These are phyloP conservation scores for Camellia lanceoleosa DNA, from an alignment of 148 eudicot genomes.

Conservation along the genomic window DNA sequence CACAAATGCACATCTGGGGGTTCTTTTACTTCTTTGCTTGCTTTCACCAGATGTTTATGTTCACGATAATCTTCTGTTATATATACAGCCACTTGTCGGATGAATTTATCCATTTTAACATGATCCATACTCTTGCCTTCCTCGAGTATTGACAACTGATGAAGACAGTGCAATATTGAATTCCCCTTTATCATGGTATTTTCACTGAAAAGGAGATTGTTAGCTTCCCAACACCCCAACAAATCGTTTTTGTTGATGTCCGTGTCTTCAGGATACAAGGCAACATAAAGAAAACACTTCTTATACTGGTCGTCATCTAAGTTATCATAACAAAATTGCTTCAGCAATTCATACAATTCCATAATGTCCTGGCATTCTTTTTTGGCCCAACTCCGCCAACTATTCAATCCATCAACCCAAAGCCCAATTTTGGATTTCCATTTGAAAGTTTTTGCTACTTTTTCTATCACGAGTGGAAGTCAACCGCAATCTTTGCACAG, in stretches of 20 bases:
- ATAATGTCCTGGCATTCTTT: neutral
- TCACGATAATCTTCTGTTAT: neutral
- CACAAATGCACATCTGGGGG: neutral
- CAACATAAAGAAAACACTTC: conserved; percentile 20
- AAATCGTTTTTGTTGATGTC: conserved; percentile 8
- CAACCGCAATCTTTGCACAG: conserved; percentile 7
- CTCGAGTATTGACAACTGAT: conserved; percentile 17
- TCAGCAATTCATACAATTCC: conserved; percentile 10
- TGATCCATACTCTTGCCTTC: conserved; percentile 5
- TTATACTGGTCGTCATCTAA: conserved; percentile 1
- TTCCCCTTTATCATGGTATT: neutral
- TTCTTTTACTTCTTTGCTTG: neutral
- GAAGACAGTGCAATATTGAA: neutral
- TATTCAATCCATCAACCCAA: conserved; percentile 18
- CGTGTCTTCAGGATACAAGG: conserved; percentile 16
- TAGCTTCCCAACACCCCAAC: conserved; percentile 17
- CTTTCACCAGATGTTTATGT: neutral
- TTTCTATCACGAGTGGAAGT: conserved; percentile 14
- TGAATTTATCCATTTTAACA: conserved; percentile 20
- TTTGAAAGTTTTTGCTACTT: conserved; percentile 11
- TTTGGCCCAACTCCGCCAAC: conserved; percentile 6
- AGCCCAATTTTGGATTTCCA: neutral
- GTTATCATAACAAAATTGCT: conserved; percentile 13
- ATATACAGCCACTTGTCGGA: conserved; percentile 13
- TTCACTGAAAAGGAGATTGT: neutral